Evolutionary conservation across 2,329 filamentous ascomycete genomes (phyloP).

Genomic region (Xylariaceae sp.): DNA sequence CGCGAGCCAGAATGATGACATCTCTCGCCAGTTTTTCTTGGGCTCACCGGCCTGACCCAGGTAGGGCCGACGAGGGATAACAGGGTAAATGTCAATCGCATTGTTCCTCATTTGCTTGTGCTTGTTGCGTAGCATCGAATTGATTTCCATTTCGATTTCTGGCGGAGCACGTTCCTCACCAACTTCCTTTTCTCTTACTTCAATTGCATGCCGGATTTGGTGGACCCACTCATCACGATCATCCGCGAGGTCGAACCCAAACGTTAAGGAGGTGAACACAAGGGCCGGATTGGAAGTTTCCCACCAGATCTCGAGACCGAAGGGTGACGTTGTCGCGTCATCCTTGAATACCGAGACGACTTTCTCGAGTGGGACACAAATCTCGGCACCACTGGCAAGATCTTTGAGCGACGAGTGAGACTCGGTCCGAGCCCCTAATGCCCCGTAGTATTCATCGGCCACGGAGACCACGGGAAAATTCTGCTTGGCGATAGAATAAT

Average conservation of each 20-base stretch:
- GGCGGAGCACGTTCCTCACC: constrained; percentile 39
- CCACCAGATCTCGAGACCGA: constrained; percentile 55
- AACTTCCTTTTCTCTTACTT: constrained; percentile 25
- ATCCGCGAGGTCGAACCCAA: constrained; percentile 45
- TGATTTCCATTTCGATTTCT: constrained; percentile 45
- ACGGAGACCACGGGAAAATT: constrained; percentile 42
- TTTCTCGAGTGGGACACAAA: constrained; percentile 46
- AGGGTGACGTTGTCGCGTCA: constrained; percentile 45
- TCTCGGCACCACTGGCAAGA: constrained; percentile 22
- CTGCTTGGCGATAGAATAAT: constrained; percentile 41
- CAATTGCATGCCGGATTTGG: constrained; percentile 40
- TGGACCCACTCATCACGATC: constrained; percentile 48
- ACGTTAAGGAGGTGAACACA: constrained; percentile 42
- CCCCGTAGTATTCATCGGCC: constrained; percentile 29
- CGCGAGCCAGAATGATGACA: constrained; percentile 50
- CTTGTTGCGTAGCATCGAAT: constrained; percentile 41
- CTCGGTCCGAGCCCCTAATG: constrained; percentile 35
- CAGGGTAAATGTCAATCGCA: constrained; percentile 46
- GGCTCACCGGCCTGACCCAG: constrained; percentile 36
- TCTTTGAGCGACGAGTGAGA: constrained; percentile 26
- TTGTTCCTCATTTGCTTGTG: constrained; percentile 37
- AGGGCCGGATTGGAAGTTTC: constrained; percentile 37
- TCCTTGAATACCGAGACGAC: constrained; percentile 50
- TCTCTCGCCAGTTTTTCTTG: constrained; percentile 43
- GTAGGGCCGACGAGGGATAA: constrained; percentile 44